Evolutionary conservation across 2,329 filamentous ascomycete genomes (phyloP).

Genomic region (Aspergillus sp.): DNA sequence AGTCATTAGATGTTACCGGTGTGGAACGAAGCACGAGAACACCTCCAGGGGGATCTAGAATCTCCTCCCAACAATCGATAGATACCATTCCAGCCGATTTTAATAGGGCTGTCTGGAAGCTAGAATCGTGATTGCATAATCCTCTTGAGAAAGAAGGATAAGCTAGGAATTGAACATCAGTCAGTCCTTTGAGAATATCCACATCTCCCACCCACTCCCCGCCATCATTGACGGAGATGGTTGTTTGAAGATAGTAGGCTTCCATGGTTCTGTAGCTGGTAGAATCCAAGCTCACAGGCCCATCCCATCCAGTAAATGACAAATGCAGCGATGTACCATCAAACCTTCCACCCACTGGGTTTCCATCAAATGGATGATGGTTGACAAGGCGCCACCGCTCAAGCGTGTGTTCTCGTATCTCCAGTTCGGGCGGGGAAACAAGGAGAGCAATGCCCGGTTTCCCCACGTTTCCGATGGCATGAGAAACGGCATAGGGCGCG

Average conservation of each 20-base stretch:
- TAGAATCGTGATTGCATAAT: not conserved
- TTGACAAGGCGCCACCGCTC: constrained; percentile 13
- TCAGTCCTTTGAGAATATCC: not conserved
- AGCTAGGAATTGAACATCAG: not conserved
- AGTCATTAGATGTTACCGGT: not conserved
- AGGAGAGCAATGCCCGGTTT: constrained; percentile 11
- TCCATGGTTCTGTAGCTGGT: constrained; percentile 8
- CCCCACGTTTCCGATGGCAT: constrained; percentile 9
- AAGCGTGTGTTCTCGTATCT: constrained; percentile 8
- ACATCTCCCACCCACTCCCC: constrained; percentile 13
- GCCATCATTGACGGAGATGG: constrained; percentile 6
- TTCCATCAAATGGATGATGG: constrained; percentile 11
- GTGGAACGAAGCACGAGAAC: not conserved
- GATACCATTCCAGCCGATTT: not conserved
- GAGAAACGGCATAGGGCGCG: constrained; percentile 1
- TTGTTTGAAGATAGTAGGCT: constrained; percentile 9
- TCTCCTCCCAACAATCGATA: not conserved
- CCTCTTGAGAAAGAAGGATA: not conserved
- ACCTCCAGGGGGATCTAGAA: not conserved
- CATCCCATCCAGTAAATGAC: constrained; percentile 14
- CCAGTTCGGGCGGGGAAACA: not conserved
- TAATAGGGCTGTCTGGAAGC: not conserved
- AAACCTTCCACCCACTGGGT: not conserved
- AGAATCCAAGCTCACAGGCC: constrained; percentile 1
- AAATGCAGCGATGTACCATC: constrained; percentile 13